Evolutionary conservation across 768 basidiomycete genomes (phyloP).

Genomic region (Boletus reticulatus): DNA sequence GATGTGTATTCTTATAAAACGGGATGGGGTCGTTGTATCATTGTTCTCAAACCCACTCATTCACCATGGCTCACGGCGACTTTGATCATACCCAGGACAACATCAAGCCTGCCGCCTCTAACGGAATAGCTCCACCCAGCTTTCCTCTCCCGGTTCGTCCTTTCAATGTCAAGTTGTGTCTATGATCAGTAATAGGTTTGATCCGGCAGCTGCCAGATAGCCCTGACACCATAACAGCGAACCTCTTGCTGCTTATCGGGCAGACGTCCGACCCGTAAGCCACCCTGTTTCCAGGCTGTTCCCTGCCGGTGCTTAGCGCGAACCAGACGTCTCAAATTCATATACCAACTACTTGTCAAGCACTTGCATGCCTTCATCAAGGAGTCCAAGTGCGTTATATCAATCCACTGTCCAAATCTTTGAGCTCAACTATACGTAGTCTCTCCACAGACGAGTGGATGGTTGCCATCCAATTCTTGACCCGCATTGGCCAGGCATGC

Average conservation of each 20-base stretch:
- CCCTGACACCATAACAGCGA: slow-evolving; percentile 49
- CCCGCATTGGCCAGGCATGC: slow-evolving; percentile 69
- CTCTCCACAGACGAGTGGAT: slow-evolving; percentile 88
- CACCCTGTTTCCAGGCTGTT: background rate
- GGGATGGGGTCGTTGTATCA: background rate
- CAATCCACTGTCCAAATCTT: background rate
- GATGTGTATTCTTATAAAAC: background rate
- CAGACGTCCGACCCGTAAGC: slow-evolving; percentile 42
- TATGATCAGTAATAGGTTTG: background rate
- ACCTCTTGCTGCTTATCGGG: slow-evolving; percentile 39
- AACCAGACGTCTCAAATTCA: slow-evolving; percentile 42
- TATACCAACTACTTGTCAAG: slow-evolving; percentile 50
- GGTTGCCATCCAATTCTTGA: slow-evolving; percentile 76
- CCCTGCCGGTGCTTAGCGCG: background rate
- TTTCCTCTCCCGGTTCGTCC: slow-evolving; percentile 40
- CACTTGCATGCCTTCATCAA: slow-evolving; percentile 75
- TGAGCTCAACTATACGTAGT: slow-evolving; percentile 22
- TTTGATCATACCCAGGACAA: background rate
- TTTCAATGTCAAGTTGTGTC: background rate
- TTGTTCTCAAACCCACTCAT: background rate
- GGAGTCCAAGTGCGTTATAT: slow-evolving; percentile 54
- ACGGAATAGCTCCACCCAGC: slow-evolving; percentile 39
- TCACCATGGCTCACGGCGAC: slow-evolving; percentile 5
- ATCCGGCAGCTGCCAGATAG: slow-evolving; percentile 43
- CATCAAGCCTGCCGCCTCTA: slow-evolving; percentile 33